Conservation (phyloP, 2,329 filamentous ascomycete species). For the Aspergillus tubingensis region DNA sequence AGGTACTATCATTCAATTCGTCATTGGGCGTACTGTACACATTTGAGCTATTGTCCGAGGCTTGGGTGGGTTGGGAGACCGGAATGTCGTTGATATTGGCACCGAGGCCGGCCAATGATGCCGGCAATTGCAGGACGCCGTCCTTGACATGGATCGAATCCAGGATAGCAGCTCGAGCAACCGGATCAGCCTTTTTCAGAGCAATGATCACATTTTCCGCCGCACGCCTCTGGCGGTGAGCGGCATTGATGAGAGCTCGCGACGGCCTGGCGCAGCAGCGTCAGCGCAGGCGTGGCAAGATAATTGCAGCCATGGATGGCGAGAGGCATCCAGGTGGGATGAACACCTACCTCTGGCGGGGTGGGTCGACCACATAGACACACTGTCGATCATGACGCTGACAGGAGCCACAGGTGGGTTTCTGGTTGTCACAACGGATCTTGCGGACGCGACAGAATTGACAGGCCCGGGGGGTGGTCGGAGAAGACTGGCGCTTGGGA, state of each 20-base stretch:
- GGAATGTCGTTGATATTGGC: neutral
- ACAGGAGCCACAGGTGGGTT: constrained; percentile 6
- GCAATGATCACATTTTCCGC: neutral
- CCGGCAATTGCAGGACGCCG: neutral
- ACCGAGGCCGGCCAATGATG: neutral
- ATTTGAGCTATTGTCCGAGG: neutral
- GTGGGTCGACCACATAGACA: constrained; percentile 5
- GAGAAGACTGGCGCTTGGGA: neutral
- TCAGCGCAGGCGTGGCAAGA: neutral
- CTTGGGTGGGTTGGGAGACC: neutral
- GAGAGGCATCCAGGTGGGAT: neutral
- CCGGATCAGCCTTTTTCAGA: neutral
- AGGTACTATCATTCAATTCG: neutral
- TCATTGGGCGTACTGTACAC: neutral
- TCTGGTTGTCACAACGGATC: constrained; percentile 10
- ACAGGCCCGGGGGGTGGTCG: constrained; percentile 5
- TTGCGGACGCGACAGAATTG: constrained; percentile 12
- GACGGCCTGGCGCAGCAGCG: neutral
- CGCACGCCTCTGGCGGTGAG: neutral
- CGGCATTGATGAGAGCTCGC: neutral
- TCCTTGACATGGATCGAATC: neutral
- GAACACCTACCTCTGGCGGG: constrained; percentile 2
- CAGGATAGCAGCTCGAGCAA: neutral
- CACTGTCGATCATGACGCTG: constrained; percentile 1
- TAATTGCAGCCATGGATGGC: neutral